These are phyloP conservation scores for Paracoccidioides brasiliensis DNA, from an alignment of 2,329 filamentous ascomycete species.

Conservation along the genomic window DNA sequence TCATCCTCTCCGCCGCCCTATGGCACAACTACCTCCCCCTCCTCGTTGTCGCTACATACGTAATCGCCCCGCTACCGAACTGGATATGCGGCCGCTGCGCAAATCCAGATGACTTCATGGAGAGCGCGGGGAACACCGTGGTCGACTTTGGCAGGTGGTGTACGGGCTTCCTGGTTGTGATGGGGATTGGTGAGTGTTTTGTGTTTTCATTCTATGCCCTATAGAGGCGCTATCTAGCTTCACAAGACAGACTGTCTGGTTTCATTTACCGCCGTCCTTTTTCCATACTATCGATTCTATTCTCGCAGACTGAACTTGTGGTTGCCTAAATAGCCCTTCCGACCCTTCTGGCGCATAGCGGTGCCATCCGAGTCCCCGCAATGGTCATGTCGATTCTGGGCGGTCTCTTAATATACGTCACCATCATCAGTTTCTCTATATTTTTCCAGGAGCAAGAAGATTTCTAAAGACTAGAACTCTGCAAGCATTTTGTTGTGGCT, in stretches of 20 bases:
- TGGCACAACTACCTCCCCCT: slow-evolving; percentile 92
- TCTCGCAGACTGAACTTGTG: neutral
- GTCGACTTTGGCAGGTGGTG: slow-evolving; percentile 87
- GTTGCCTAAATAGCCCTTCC: slow-evolving; percentile 54
- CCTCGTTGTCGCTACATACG: slow-evolving; percentile 89
- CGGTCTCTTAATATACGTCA: slow-evolving; percentile 89
- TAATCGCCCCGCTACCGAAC: slow-evolving; percentile 87
- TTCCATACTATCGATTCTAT: no score
- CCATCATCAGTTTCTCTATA: slow-evolving; percentile 94
- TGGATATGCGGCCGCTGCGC: slow-evolving; percentile 84
- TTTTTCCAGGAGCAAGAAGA: slow-evolving; percentile 98
- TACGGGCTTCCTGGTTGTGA: slow-evolving; percentile 89
- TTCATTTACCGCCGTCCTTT: neutral
- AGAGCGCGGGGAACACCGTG: slow-evolving; percentile 64
- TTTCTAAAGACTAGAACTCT: slow-evolving; percentile 46
- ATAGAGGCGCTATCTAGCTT: neutral
- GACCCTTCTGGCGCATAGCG: slow-evolving; percentile 72
- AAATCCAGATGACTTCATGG: slow-evolving; percentile 94
- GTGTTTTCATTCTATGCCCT: neutral
- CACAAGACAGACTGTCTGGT: neutral
- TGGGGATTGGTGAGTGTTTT: slow-evolving; percentile 74
- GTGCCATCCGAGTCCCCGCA: slow-evolving; percentile 66
- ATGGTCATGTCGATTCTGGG: slow-evolving; percentile 94
- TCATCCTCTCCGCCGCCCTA: slow-evolving; percentile 92
- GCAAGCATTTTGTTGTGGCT: no score